phyloP scores from a whole-genome alignment of 306 rosid species.

The Quercus parvula region DNA sequence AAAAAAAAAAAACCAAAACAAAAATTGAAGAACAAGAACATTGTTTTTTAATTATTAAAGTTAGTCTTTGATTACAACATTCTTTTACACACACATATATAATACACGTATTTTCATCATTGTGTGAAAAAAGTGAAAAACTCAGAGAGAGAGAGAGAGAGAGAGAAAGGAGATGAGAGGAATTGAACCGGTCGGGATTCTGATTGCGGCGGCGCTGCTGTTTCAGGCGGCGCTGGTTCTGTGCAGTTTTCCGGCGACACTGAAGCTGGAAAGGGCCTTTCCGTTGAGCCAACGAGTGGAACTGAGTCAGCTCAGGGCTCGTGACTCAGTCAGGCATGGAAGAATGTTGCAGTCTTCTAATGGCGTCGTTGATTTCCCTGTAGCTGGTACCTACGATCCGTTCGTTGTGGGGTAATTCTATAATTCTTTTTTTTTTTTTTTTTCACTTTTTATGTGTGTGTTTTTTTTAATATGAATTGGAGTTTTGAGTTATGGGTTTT shows the following conservation, averaged over 20 bases:
- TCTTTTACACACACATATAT: not conserved
- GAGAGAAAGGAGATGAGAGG: not conserved
- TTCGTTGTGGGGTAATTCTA: constrained; percentile 71
- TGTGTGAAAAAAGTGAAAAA: not conserved
- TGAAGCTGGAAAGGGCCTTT: constrained; percentile 80
- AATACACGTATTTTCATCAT: not conserved
- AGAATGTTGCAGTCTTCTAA: constrained; percentile 69
- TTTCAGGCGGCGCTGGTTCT: constrained; percentile 22
- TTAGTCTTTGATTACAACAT: not conserved
- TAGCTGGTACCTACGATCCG: constrained; percentile 80
- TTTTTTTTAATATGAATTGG: not conserved
- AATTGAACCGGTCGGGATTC: constrained; percentile 36
- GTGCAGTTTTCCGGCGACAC: constrained; percentile 48
- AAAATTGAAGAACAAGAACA: not conserved
- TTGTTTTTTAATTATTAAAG: not conserved
- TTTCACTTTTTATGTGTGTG: not conserved
- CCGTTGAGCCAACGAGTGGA: constrained; percentile 66
- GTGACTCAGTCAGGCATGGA: constrained; percentile 71
- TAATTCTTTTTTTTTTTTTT: not conserved
- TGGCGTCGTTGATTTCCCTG: constrained; percentile 69
- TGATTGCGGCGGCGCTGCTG: constrained; percentile 23
- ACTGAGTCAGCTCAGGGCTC: constrained; percentile 56
- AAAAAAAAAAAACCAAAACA: too few species aligned
- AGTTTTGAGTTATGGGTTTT: constrained; percentile 2
- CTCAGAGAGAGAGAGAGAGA: not conserved